Evolutionary conservation across 345 rosid species (phyloP).

Genomic region (Sonneratia caseolaris): DNA sequence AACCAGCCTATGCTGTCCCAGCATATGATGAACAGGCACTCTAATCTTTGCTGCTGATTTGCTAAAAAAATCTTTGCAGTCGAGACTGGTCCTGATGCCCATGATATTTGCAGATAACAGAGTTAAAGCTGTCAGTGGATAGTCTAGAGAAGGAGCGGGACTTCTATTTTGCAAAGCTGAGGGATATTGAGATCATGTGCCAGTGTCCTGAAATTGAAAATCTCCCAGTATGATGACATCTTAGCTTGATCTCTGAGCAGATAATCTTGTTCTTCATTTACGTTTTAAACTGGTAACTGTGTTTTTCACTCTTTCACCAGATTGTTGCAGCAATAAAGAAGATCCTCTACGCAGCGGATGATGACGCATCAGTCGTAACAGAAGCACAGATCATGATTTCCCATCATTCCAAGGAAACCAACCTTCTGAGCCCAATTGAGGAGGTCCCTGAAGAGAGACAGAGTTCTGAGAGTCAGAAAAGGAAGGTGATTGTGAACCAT

Average conservation of each 20-base stretch:
- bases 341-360: slow-evolving; percentile 71
- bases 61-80: not conserved
- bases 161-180: slow-evolving; percentile 76
- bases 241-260: not conserved
- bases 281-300: not conserved
- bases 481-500: slow-evolving; percentile 58
- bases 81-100: slow-evolving; percentile 3
- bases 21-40: slow-evolving; percentile 79
- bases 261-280: not conserved
- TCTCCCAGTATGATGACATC: slow-evolving; percentile 36
- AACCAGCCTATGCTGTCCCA: slow-evolving; percentile 34
- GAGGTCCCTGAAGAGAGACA: slow-evolving; percentile 64
- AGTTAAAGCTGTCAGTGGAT: slow-evolving; percentile 83
- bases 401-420: slow-evolving; percentile 25
- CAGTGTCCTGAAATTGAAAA: slow-evolving; percentile 55
- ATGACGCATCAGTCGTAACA: slow-evolving; percentile 47
- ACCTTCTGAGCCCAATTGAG: slow-evolving; percentile 54
- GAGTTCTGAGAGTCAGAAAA: slow-evolving; percentile 54
- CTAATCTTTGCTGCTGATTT: not conserved
- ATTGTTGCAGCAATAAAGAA: slow-evolving; percentile 69
- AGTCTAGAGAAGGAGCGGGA: slow-evolving; percentile 97
- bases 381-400: slow-evolving; percentile 71
- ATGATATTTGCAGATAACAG: slow-evolving; percentile 57
- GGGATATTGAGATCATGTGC: slow-evolving; percentile 88
- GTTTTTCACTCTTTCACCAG: slow-evolving; percentile 19